Conservation (phyloP, 2,329 filamentous ascomycete genomes). For the Aspergillus sergii region DNA sequence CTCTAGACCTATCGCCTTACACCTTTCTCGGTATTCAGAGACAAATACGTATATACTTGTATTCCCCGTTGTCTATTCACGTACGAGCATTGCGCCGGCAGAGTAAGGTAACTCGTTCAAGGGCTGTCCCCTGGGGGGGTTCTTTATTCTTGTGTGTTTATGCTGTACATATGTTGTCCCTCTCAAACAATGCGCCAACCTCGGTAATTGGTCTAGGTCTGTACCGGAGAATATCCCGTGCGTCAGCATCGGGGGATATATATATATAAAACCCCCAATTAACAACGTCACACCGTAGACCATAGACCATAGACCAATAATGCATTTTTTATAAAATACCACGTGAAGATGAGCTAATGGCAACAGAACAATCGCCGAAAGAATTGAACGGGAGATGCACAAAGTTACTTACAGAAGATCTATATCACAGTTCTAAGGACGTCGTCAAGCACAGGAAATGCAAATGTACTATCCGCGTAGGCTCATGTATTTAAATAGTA, state of each 20-base stretch:
- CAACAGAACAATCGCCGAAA: not conserved
- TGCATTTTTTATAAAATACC: not conserved
- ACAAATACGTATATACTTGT: not conserved
- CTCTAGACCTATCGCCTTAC: not conserved
- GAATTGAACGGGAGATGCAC: not conserved
- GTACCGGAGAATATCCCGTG: too few relatives aligned
- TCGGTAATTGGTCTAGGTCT: too few relatives aligned
- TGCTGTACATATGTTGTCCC: too few relatives aligned
- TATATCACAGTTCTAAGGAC: not conserved
- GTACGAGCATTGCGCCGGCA: too few relatives aligned
- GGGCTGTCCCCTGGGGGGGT: too few relatives aligned
- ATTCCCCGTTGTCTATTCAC: not conserved
- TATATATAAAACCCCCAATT: too few relatives aligned
- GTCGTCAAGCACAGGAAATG: too few relatives aligned
- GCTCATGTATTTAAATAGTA: accelerated
- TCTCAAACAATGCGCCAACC: too few relatives aligned
- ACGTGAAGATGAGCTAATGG: not conserved
- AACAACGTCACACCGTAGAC: not conserved
- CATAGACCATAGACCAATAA: too few relatives aligned
- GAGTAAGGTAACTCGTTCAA: too few relatives aligned
- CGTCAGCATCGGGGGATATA: too few relatives aligned
- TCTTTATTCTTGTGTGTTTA: too few relatives aligned
- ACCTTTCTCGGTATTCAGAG: not conserved
- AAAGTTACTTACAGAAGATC: not conserved
- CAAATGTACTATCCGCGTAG: not conserved